Base-by-base conservation (phyloP, 495 filamentous ascomycete species). In the Lepraria neglecta region DNA sequence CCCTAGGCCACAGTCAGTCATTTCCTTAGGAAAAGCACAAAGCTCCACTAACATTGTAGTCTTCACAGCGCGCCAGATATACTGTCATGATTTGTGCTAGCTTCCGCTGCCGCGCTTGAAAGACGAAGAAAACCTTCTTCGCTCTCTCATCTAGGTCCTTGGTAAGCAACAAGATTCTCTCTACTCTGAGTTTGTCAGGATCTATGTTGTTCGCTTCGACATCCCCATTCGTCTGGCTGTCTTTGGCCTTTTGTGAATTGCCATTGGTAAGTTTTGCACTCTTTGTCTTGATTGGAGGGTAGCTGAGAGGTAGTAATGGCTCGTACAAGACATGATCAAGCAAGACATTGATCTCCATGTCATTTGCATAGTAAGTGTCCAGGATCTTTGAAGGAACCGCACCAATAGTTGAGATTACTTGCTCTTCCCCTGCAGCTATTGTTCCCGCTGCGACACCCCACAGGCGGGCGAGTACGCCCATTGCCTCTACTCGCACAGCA, bases 401-500 rank as follows among this genome's bases (percentile, higher is more conserved):
- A 15, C 86, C 86, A 12, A 99, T 74, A 14, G 90, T 77, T 27
- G 82, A 76, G 6, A 78, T 80, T 17, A 95, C 85, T 9, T 80
- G 74, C 64, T 96, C 90, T 64, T 92, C 87, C 19, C 88, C 89
- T 47, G 85, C 84, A 46, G 89, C 85, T 63, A 99, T 87, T 63
- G 96, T 91, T 24, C 91, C 89, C 21, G 84, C 84, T 1, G 90
- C 92, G 54, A 92, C 91, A 12, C 87, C 94, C 94, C 94, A 99
- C 46, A 96, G 87, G 51, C 86, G 85, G 21, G 84, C 87, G 14
- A 97, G 74, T 33, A 91, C 80, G 42, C 82, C 85, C 84, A 95
- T 96, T 33, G 88, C 91, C 63, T 90, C 92, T 56, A 85, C 82
- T 56, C 92, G 86, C 14, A 99, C 87, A 40, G 81, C 79, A 17